These are phyloP conservation scores for Boletus reticuloceps DNA, from an alignment of 768 basidiomycete genomes.

Conservation along the genomic window DNA sequence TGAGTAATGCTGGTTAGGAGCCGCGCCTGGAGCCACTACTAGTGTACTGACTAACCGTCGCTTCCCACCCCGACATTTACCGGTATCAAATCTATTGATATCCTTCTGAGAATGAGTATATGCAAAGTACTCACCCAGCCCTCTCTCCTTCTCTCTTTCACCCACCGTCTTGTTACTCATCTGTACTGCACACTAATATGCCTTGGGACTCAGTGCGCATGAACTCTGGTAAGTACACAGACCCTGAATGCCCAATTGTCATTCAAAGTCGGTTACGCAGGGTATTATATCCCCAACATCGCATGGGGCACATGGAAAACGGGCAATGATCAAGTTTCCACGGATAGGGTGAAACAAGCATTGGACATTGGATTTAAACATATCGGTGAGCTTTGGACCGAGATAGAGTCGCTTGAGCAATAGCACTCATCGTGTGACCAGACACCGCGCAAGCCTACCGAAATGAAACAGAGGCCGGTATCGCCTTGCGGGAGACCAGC, in stretches of 20 bases:
- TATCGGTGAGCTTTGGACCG: no score
- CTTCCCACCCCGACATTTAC: no score
- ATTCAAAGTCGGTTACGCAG: conserved; percentile 26
- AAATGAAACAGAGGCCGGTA: conserved; percentile 54
- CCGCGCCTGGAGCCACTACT: no score
- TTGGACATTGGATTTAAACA: conserved; percentile 56
- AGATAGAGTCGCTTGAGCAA: no score
- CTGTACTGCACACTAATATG: conserved; percentile 34
- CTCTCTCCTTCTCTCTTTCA: no score
- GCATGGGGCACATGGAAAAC: conserved; percentile 67
- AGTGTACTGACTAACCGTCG: no score
- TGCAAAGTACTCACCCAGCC: no score
- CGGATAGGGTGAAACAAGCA: conserved; percentile 59
- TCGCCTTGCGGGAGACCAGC: conserved; percentile 46
- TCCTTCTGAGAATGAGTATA: no score
- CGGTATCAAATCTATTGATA: no score
- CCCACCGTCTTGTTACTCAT: no score
- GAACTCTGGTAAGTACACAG: conserved; percentile 49
- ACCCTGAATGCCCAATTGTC: background rate
- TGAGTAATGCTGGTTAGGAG: no score
- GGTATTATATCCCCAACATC: conserved; percentile 44
- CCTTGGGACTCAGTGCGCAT: conserved; percentile 59
- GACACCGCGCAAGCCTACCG: conserved; percentile 61
- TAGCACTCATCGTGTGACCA: conserved; percentile 21
- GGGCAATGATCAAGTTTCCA: conserved; percentile 52